These are phyloP conservation scores for Mortierella antarctica DNA, from an alignment of 192 early-diverging fungal genomes.

Conservation along the genomic window DNA sequence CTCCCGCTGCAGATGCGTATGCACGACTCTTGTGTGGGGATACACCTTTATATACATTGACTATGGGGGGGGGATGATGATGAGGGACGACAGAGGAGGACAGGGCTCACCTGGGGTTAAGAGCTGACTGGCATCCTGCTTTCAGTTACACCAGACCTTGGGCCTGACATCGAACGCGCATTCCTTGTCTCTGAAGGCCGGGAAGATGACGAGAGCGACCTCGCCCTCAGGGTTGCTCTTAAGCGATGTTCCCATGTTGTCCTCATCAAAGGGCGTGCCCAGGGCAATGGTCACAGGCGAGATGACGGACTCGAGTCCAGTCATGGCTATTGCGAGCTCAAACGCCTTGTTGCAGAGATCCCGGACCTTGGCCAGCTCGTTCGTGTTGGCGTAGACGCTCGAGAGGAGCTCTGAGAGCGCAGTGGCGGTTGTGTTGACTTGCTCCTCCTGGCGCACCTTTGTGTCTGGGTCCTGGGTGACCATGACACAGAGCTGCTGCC, in stretches of 20 bases:
- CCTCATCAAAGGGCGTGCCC: constrained; percentile 36
- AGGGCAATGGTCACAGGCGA: constrained; percentile 11
- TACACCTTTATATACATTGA: no score
- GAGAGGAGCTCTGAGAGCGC: constrained; percentile 27
- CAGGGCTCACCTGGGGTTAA: neutral
- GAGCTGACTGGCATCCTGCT: neutral
- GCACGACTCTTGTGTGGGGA: no score
- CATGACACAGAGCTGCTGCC: constrained; percentile 50
- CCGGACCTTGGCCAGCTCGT: constrained; percentile 32
- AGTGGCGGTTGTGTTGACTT: constrained; percentile 9
- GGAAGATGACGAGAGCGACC: constrained; percentile 49
- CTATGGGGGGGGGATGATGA: neutral
- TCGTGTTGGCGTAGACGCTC: constrained; percentile 41
- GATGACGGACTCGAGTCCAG: constrained; percentile 30
- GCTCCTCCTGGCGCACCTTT: constrained; percentile 35
- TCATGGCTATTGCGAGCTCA: constrained; percentile 47
- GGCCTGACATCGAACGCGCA: constrained; percentile 32
- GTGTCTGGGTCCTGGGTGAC: constrained; percentile 19
- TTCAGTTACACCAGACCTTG: constrained; percentile 49
- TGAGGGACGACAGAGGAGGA: neutral
- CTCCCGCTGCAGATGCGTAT: no score
- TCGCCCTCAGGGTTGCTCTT: constrained; percentile 48
- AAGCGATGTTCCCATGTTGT: constrained; percentile 37
- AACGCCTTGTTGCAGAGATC: constrained; percentile 51
- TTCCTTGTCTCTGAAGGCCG: constrained; percentile 32